These are phyloP conservation scores for Ceratocystis colombiana DNA, from an alignment of 2,329 filamentous ascomycete genomes.

Conservation along the genomic window DNA sequence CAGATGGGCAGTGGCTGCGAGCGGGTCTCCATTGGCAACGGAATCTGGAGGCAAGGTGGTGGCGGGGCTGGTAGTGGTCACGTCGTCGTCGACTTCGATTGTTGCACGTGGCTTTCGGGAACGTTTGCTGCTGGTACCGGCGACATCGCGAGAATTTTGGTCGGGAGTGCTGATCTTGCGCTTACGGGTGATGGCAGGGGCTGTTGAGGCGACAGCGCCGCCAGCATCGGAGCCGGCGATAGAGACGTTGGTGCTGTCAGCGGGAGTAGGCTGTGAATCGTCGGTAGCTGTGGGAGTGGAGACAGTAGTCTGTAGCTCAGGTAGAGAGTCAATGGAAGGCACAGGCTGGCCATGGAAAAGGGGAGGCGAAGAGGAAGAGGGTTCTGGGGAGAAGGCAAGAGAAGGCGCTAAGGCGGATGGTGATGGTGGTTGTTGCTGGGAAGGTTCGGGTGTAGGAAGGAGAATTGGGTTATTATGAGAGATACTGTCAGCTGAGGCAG, in stretches of 20 bases:
- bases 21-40: no score
- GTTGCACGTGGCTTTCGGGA: conserved; percentile 30
- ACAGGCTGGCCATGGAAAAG: not conserved
- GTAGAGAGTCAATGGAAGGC: conserved; percentile 20
- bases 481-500: not conserved
- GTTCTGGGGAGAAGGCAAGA: not conserved
- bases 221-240: conserved; percentile 20
- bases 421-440: not conserved
- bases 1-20: conserved; percentile 27
- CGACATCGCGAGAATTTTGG: not conserved
- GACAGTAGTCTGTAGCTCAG: conserved; percentile 21
- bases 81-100: conserved; percentile 22
- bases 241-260: conserved; percentile 19
- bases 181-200: conserved; percentile 10
- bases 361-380: not conserved
- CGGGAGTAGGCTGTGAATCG: conserved; percentile 23
- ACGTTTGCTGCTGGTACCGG: conserved; percentile 12
- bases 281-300: conserved; percentile 21
- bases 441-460: conserved; percentile 12
- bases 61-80: conserved; percentile 26
- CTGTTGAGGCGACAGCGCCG: not conserved
- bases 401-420: not conserved
- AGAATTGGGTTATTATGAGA: not conserved
- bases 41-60: conserved; percentile 12
- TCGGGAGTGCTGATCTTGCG: not conserved